Percentiles rank a stretch among this genome's conserved stretches.
Evolutionary conservation across 495 filamentous ascomycete genomes (phyloP).

Genomic region (Aspergillus taichungensis): DNA sequence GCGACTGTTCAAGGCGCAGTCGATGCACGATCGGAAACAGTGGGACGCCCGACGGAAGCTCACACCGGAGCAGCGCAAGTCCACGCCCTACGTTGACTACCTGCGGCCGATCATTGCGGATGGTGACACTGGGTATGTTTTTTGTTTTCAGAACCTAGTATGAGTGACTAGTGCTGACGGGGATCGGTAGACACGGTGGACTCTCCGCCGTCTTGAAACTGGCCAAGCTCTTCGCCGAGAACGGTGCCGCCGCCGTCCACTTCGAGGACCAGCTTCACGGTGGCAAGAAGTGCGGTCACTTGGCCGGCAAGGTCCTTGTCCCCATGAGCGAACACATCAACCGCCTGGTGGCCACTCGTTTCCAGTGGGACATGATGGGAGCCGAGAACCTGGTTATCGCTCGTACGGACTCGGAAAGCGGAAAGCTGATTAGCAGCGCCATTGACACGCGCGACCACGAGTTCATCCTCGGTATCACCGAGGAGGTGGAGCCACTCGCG

Average conservation of each 20-base stretch:
- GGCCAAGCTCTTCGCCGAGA: constrained; percentile 97
- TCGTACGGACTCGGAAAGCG: constrained; percentile 89
- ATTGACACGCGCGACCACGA: constrained; percentile 94
- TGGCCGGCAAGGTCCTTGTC: constrained; percentile 93
- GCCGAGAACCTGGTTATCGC: constrained; percentile 90
- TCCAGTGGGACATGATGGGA: constrained; percentile 98
- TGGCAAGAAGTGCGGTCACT: constrained; percentile 96
- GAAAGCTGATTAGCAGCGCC: constrained; percentile 78
- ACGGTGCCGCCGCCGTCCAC: constrained; percentile 91
- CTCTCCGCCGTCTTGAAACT: constrained; percentile 90
- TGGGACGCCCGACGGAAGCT: constrained; percentile 77
- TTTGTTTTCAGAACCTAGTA: neutral
- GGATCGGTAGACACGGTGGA: constrained; percentile 60
- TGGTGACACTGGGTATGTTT: constrained; percentile 75
- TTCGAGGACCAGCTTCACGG: constrained; percentile 97
- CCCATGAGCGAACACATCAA: constrained; percentile 95
- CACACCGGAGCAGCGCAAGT: constrained; percentile 57
- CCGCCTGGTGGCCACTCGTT: constrained; percentile 79
- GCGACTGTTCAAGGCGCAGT: constrained; percentile 89
- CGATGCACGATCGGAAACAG: constrained; percentile 91
- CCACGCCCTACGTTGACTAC: constrained; percentile 81
- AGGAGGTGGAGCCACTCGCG: constrained; percentile 64
- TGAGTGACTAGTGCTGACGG: constrained; percentile 1
- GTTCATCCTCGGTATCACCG: constrained; percentile 81
- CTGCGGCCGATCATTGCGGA: constrained; percentile 94